Evolutionary conservation across 495 filamentous ascomycete species (phyloP), one percentile per base, ranked within the genome.

Genomic region (Chaetomidium leptoderma): DNA sequence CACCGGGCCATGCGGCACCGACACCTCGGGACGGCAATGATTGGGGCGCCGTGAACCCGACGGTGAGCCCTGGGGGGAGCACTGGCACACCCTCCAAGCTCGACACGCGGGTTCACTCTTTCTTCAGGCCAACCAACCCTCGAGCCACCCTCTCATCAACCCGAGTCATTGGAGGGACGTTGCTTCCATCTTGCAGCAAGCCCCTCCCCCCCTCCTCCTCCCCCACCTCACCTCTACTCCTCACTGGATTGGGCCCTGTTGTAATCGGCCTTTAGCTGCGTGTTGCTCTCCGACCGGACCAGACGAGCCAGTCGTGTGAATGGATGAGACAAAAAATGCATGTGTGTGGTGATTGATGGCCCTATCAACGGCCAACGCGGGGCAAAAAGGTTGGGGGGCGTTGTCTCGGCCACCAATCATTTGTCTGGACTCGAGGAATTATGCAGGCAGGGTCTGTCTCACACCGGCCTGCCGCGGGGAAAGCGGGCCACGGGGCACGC

Each of bases 341-440:
- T n/a, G n/a, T n/a, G n/a, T 11, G 17, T 51, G 48, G 19, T 21
- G 26, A 16, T 46, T 19, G 50, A 26, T 21, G n/a, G 19, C 9
- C 39, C 39, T 33, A 54, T 44, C 40, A 35, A 4, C 52, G 40
- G 14, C 52, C 52, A 45, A 40, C 52, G 39, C 52, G 40, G 52
- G 39, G 52, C 52, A 26, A 19, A 21, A 10, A 10, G 17, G 40
- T 24, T 40, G 52, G 17, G 35, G 36, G 36, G 24, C 10, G 7
- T 14, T 8, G 7, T 8, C 9, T 33, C 24, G 13, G 10, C 52
- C 19, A 14, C 52, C 52, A 54, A 54, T 54, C 52, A 54, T 21
- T 23, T 26, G 49, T 23, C 33, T 6, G 21, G 2, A 7, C 16
- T 10, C 1, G 2, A 26, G 11, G 1, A 9, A 27, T 30, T 40